Evolutionary conservation across 1,284 basidiomycete genomes (phyloP), one percentile per base, ranked within the genome.

Genomic region (Inonotus hispidus): DNA sequence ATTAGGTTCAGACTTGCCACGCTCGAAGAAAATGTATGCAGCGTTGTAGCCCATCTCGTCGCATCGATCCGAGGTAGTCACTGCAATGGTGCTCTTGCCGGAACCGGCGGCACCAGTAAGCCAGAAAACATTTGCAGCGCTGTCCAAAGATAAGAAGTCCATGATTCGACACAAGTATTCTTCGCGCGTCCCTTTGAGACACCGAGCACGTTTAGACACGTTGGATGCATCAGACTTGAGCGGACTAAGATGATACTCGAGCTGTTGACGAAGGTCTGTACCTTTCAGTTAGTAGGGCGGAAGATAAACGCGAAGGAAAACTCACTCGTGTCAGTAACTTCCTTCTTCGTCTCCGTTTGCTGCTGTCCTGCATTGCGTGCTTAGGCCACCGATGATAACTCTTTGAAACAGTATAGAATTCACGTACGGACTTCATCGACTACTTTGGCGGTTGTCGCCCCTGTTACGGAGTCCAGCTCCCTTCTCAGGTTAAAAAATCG

Each of bases 81-180:
- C 19, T 5, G 54, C 67, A 25, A 70, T 60, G 14, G 66, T 50
- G 21, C 68, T 66, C 53, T 69, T 70, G 19, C 54, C 54, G 1
- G 60, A 60, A 10, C 65, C 67, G 4, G 63, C 65, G 7, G 43
- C 52, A 13, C 69, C 69, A 8, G 53, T 59, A 11, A 70, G 58
- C 29, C 58, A 58, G 38, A 66, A 60, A 37, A 54, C 32, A 19
- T 37, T 54, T 16, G 29, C 14, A 27, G n/a, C 13, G 16, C n/a
- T 21, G 8, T 21, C 23, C 11, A 39, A 38, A 35, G 63, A 64
- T 14, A 67, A 41, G 69, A 69, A 70, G 10, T 47, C 56, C 5
- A 53, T 49, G 41, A 70, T 69, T 14, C 62, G 58, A 6, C 61
- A 57, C 3, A 69, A 21, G 10, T 68, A 43, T 35, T 62, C 64